Conservation (phyloP, 2,329 filamentous ascomycete species). For the Aspergillus brasiliensis region DNA sequence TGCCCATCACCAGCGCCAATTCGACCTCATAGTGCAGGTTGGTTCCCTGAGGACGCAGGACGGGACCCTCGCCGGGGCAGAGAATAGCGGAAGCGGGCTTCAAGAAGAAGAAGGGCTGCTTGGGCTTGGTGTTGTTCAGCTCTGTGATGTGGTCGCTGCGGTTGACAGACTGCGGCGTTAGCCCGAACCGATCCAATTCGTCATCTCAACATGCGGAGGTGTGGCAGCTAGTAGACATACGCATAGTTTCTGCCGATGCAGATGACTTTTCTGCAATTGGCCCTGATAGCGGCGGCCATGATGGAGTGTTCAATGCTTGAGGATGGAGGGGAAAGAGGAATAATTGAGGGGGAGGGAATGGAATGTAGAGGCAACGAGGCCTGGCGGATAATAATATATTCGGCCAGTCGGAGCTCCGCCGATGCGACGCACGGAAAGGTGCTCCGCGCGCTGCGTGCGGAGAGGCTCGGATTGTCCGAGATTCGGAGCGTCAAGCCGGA, state of each 20-base stretch:
- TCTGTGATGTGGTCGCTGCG: conserved; percentile 87
- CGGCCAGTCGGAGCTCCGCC: conserved; percentile 10
- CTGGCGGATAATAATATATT: conserved; percentile 7
- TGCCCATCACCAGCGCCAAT: conserved; percentile 85
- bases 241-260: conserved; percentile 97
- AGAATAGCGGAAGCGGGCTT: conserved; percentile 90
- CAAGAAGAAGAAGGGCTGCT: conserved; percentile 98
- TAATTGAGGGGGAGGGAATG: neutral
- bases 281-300: conserved; percentile 49
- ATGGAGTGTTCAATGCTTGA: neutral
- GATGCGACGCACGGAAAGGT: conserved; percentile 19
- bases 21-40: conserved; percentile 95
- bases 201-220: conserved; percentile 1
- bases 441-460: conserved; percentile 28
- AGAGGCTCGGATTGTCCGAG: conserved; percentile 27
- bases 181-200: neutral
- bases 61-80: conserved; percentile 73
- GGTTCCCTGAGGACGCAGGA: conserved; percentile 79
- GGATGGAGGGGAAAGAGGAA: neutral
- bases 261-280: conserved; percentile 71
- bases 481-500: conserved; percentile 16
- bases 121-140: conserved; percentile 81
- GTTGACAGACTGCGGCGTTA: conserved; percentile 12
- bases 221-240: conserved; percentile 55
- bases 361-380: neutral